Evolutionary conservation across 2,329 filamentous ascomycete species (phyloP).

Genomic region (Apiospora kogelbergensis): DNA sequence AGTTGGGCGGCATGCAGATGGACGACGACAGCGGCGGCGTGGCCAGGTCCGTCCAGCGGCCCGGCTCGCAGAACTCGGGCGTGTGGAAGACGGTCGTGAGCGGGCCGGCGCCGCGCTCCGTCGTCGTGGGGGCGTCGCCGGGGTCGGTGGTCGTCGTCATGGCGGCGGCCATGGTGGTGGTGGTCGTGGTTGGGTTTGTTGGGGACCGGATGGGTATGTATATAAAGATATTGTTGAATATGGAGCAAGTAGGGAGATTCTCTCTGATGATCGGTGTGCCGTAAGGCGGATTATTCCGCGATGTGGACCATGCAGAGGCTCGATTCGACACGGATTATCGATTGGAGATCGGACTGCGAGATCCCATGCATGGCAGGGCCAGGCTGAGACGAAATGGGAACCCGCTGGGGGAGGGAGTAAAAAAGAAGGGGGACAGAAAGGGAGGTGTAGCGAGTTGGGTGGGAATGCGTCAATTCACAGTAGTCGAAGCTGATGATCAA

Average conservation of each 20-base stretch:
- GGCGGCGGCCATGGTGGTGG: background rate
- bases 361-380: background rate
- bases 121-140: background rate
- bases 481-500: background rate
- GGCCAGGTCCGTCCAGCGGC: background rate
- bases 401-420: background rate
- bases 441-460: background rate
- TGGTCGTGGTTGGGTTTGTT: background rate
- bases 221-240: background rate
- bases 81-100: slow-evolving; percentile 5
- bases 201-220: background rate
- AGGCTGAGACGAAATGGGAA: background rate
- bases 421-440: background rate
- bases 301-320: background rate
- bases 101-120: background rate
- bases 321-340: background rate
- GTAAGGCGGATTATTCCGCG: background rate
- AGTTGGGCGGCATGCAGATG: slow-evolving; percentile 3
- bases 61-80: background rate
- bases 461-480: background rate
- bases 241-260: background rate
- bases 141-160: background rate
- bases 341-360: background rate
- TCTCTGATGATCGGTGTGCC: background rate
- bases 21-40: background rate